Base-by-base conservation (phyloP, 805 yeast genomes). In the Starmerella asiatica region DNA sequence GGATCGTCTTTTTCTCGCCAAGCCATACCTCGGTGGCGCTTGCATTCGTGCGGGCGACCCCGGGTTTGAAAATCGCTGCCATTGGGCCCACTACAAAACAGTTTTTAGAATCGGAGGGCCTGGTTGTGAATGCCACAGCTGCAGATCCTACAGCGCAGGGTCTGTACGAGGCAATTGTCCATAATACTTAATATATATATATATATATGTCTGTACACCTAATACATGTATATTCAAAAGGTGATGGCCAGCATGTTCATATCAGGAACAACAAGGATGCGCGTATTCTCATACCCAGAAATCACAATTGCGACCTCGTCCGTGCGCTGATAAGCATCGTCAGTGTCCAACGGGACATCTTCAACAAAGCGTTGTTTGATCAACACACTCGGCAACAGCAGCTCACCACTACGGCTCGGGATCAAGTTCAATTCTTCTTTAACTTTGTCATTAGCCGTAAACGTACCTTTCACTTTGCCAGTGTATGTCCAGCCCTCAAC, bases 1-100 rank as follows among this genome's bases (percentile, higher is more conserved):
- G 95, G 94, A 61, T 85, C 4, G 79, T 86, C 0, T 79, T 88
- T 44, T 88, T 86, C 59, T 82, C 95, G 46, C 93, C 95, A 0
- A 93, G 91, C 50, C 94, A 94, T 0, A 78, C 93, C 0, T 70
- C 69, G 21, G 64, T 58, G 1, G 76, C 85, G 11, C 70, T 81
- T 3, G 58, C 68, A 8, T 65, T 67, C 44, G 40, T 73, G n/a
- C 56, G 54, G 36, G 31, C 36, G n/a, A 30, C 39, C 19, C 21
- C 20, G 5, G 41, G 48, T 1, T 57, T 64, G 32, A 68, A 65
- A 35, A 61, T 84, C 14, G 95, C 93, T 0, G 75, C 86, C 3
- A 88, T 88, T 42, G 97, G 97, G 0, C 96, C 96, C 2, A 88
- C 96, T 0, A 88, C 97, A 0, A 46, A 53, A 9, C 74, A 79